Conservation (phyloP, 2,329 filamentous ascomycete genomes). For the Fusarium pseudograminearum region DNA sequence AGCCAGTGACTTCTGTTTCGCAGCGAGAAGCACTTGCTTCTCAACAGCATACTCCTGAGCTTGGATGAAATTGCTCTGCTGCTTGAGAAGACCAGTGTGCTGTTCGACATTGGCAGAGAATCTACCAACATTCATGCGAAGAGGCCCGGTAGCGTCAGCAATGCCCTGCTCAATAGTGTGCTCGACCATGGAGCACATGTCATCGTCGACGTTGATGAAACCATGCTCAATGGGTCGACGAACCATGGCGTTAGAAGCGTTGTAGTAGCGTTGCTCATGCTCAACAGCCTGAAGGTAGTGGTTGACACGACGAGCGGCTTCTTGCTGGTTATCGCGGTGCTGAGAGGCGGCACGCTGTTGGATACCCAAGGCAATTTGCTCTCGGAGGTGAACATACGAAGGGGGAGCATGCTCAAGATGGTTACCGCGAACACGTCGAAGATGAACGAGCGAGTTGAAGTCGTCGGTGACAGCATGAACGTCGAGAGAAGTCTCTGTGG, state of each 20-base stretch:
- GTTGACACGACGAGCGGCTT: slow-evolving; percentile 43
- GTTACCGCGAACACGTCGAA: slow-evolving; percentile 47
- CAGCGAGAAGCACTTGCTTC: not conserved
- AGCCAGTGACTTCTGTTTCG: not conserved
- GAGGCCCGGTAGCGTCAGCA: slow-evolving; percentile 48
- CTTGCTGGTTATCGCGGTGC: slow-evolving; percentile 32
- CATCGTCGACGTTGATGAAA: slow-evolving; percentile 32
- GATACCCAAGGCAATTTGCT: slow-evolving; percentile 53
- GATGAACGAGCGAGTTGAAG: slow-evolving; percentile 47
- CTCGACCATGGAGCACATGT: slow-evolving; percentile 49
- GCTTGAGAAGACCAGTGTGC: slow-evolving; percentile 28
- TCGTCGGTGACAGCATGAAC: slow-evolving; percentile 49
- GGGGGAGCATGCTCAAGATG: slow-evolving; percentile 21
- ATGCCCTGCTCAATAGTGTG: slow-evolving; percentile 51
- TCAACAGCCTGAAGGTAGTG: slow-evolving; percentile 46
- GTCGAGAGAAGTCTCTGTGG: slow-evolving; percentile 46
- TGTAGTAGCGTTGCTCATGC: slow-evolving; percentile 42
- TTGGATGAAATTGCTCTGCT: not conserved
- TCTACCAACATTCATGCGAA: slow-evolving; percentile 44
- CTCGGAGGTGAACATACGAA: slow-evolving; percentile 44
- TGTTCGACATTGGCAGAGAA: slow-evolving; percentile 24
- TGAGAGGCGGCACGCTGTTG: slow-evolving; percentile 51
- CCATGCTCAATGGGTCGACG: slow-evolving; percentile 15
- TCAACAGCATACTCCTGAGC: not conserved
- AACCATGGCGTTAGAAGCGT: slow-evolving; percentile 7